Base-by-base conservation (phyloP, 2,329 filamentous ascomycete genomes). In the Fonsecaea multimorphosa region DNA sequence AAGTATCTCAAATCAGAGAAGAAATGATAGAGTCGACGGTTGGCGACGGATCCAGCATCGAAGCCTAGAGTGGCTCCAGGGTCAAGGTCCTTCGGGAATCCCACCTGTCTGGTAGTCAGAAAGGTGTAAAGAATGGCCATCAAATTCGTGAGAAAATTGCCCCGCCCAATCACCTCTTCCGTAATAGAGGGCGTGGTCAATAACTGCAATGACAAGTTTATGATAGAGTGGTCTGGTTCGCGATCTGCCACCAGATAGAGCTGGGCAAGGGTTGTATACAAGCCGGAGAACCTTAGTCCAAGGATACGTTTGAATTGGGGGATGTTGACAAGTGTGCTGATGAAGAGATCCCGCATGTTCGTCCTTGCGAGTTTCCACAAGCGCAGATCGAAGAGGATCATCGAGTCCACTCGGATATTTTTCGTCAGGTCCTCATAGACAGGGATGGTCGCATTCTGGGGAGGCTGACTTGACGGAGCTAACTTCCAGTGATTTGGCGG, bases 81-180 rank as follows among this genome's bases (percentile, higher is more conserved):
- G 63, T 92, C 90, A 49, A 98, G 90, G 70, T 97, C 91, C 80
- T 91, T 91, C 0, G 95, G 94, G 76, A 97, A 93, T 0, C 93
- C 93, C 44, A 99, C 95, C 82, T 99, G 95, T 58, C 96, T 86
- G 4, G 93, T 97, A 0, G 95, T 99, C 44, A 99, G 81, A 80
- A 99, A 99, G 0, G 96, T 98, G 78, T 98, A 99, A 0, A 99
- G 83, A 68, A 99, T 99, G 14, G 95, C 93, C 85, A 98, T 91
- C 44, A 99, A 84, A 71, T 92, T 97, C 8, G 93, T 97, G 70
- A 99, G 83, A 75, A 99, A 99, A 77, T 99, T 99, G 31, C 93
- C 94, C 53, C 93, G 87, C 73, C 97, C 91, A 8, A 99, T 92
- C 57, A 98, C 91, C 78, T 99, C 96, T 52, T 93, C 91, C 0